phyloP scores from a whole-genome alignment of 371 early-diverging fungal genomes.

The Smittium culicis region DNA sequence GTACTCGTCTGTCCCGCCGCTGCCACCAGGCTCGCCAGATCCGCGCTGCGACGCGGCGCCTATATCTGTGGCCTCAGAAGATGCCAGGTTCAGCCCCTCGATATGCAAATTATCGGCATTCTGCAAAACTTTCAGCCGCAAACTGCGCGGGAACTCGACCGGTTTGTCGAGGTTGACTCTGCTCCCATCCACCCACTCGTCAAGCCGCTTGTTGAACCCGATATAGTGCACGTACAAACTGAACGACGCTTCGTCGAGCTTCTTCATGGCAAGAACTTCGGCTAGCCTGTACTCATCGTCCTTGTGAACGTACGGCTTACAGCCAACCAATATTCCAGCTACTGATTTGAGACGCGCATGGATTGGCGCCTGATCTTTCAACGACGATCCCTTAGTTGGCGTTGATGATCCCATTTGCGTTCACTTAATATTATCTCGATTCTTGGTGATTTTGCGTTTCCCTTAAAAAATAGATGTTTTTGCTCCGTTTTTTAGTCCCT shows the following conservation, averaged over 20 bases:
- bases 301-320: slow-evolving; percentile 65
- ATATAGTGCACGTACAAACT: slow-evolving; percentile 97
- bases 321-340: slow-evolving; percentile 35
- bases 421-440: not conserved
- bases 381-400: not conserved
- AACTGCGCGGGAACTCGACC: slow-evolving; percentile 59
- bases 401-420: not conserved
- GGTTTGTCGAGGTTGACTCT: slow-evolving; percentile 55
- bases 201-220: slow-evolving; percentile 97
- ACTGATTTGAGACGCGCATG: not conserved
- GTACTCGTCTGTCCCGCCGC: slow-evolving; percentile 19
- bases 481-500: no score
- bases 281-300: slow-evolving; percentile 64
- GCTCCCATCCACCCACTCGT: slow-evolving; percentile 88
- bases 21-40: slow-evolving; percentile 27
- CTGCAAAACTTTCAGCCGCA: slow-evolving; percentile 9
- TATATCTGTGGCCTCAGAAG: not conserved
- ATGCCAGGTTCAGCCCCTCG: no score
- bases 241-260: slow-evolving; percentile 20
- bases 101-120: not conserved
- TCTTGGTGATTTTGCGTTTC: no score
- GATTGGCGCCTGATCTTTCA: not conserved
- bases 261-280: slow-evolving; percentile 81
- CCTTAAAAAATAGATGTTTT: no score
- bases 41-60: slow-evolving; percentile 22